Base-by-base conservation (phyloP, 345 rosid genomes). In the Eutrema yunnanense region DNA sequence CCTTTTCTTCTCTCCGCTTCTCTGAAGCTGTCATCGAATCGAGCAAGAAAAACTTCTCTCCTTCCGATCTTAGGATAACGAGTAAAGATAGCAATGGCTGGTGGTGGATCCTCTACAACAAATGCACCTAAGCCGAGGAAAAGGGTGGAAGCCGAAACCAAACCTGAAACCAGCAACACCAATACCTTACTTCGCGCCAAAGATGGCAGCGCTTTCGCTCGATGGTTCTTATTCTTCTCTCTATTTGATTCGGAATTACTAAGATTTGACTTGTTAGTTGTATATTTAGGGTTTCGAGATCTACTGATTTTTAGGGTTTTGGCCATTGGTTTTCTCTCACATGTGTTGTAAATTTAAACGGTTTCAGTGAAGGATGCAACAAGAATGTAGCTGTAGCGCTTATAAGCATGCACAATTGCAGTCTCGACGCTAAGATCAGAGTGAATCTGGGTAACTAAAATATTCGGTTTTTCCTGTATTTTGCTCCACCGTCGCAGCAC, bases 401-500 rank as follows among this genome's bases (percentile, higher is more conserved):
- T 14, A 87, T 95, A 13, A 67, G 82, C 14, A 81, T 95, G 82
- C 98, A 95, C 38, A 82, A 81, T 66, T 92, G 97, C 63, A 85
- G 97, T 69, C 98, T 95, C 74, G 99, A 95, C 41, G 96, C 91
- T 27, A 88, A 82, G 58, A 90, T 92, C 75, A 85, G 85, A 83
- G 85, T 83, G 87, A 88, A 87, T 55, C 74, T 88, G 51, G 92
- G 97, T 94, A n/a, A 8, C 22, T 36, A 52, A 54, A 44, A 34
- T 12, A 34, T 56, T 68, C 26, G 38, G 2, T 14, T 6, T 47
- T 8, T 14, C 1, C 30, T 22, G 14, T 40, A 6, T 37, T 65
- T 11, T 26, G 9, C 3, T 62, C 16, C 48, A 12, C 58, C 0
- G 12, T 12, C 6, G 65, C 4, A 11, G 51, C 40, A 1, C 10